These are phyloP conservation scores for Aspergillus kassunensis DNA, from an alignment of 495 filamentous ascomycete species.

Conservation along the genomic window DNA sequence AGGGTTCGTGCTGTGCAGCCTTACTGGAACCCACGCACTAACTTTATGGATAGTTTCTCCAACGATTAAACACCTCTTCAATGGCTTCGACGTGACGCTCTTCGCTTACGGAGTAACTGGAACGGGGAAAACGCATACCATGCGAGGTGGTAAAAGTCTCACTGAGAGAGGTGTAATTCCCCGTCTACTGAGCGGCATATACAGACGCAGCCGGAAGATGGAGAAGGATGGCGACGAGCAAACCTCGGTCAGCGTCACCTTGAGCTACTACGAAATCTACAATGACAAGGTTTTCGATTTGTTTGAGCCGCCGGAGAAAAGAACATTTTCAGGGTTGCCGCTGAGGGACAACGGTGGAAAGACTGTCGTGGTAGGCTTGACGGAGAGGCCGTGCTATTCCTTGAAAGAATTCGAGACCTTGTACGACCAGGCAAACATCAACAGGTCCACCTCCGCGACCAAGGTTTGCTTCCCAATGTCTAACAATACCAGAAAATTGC, in stretches of 20 bases:
- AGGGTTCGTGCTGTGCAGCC: conserved; percentile 55
- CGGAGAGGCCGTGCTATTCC: conserved; percentile 76
- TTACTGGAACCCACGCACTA: conserved; percentile 14
- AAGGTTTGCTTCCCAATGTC: conserved; percentile 50
- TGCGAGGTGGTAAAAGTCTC: conserved; percentile 88
- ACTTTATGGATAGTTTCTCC: conserved; percentile 54
- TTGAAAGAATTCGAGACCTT: conserved; percentile 89
- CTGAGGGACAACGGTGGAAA: conserved; percentile 86
- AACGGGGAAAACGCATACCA: conserved; percentile 96
- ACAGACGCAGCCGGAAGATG: conserved; percentile 79
- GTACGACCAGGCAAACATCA: conserved; percentile 93
- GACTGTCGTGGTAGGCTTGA: conserved; percentile 87
- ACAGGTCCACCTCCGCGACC: conserved; percentile 86
- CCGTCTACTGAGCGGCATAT: conserved; percentile 79
- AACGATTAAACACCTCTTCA: conserved; percentile 86
- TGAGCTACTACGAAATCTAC: conserved; percentile 98
- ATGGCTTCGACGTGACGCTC: conserved; percentile 87
- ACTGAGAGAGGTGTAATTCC: conserved; percentile 91
- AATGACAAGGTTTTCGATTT: conserved; percentile 94
- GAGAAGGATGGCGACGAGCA: conserved; percentile 76
- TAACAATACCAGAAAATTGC: not conserved
- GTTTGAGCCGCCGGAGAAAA: conserved; percentile 86
- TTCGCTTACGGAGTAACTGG: conserved; percentile 97
- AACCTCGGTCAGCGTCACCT: conserved; percentile 68
- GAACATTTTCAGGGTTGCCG: conserved; percentile 77